Percentiles rank a stretch among this genome's conserved stretches.
These are phyloP conservation scores for Sindora glabra DNA, from an alignment of 306 rosid species.

Conservation along the genomic window DNA sequence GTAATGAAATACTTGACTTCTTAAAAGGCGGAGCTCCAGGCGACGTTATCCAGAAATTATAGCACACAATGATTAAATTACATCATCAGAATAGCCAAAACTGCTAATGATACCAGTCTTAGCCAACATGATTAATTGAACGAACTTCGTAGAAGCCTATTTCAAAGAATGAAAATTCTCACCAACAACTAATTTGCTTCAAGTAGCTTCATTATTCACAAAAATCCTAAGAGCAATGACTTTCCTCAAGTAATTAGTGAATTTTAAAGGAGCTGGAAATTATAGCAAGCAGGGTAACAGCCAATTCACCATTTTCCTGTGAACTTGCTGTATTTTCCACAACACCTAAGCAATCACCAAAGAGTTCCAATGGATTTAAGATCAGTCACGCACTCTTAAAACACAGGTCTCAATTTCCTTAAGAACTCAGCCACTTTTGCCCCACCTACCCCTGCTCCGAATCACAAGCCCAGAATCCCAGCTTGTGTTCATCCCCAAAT, in stretches of 20 bases:
- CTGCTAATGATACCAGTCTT: slow-evolving; percentile 1
- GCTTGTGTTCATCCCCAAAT: slow-evolving; percentile 33
- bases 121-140: slow-evolving; percentile 14
- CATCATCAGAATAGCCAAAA: not conserved
- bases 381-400: slow-evolving; percentile 17
- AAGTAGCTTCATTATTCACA: slow-evolving; percentile 15
- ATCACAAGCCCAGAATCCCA: slow-evolving; percentile 57
- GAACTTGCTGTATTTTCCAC: slow-evolving; percentile 67
- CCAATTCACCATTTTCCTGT: slow-evolving; percentile 58
- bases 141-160: not conserved
- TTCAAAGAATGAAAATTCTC: not conserved
- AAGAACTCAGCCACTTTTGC: slow-evolving; percentile 59
- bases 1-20: too few species aligned
- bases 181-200: too few species aligned
- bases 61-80: slow-evolving; percentile 8
- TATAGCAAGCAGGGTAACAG: not conserved
- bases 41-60: too few species aligned
- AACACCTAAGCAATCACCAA: slow-evolving; percentile 20
- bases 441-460: slow-evolving; percentile 80
- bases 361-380: slow-evolving; percentile 22
- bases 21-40: too few species aligned
- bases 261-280: not conserved
- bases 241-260: not conserved
- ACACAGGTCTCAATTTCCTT: slow-evolving; percentile 7
- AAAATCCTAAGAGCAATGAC: not conserved